Evolutionary conservation across 1,139 yeast species (phyloP).

Genomic region (Wickerhamiella pararugosa): DNA sequence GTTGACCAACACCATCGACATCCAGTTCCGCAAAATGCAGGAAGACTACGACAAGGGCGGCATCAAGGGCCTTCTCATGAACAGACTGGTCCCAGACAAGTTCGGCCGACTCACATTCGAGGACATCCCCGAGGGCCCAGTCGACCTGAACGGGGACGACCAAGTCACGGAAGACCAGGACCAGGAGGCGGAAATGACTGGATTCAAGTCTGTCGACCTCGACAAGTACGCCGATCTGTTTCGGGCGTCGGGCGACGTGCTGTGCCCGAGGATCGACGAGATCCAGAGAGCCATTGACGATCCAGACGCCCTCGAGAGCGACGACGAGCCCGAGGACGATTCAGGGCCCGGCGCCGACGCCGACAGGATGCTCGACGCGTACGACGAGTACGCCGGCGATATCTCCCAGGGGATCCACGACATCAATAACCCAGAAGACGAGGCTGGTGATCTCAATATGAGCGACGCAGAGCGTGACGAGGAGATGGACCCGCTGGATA

Average conservation of each 20-base stretch:
- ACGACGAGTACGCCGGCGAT: too few relatives aligned
- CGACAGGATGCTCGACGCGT: neutral
- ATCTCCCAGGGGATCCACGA: too few relatives aligned
- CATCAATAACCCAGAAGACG: too few relatives aligned
- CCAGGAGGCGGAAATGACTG: neutral
- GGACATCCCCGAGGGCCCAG: neutral
- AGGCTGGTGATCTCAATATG: too few relatives aligned
- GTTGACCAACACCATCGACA: slow-evolving; percentile 69
- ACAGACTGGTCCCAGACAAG: slow-evolving; percentile 45
- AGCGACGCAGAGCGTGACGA: too few relatives aligned
- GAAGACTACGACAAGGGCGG: slow-evolving; percentile 96
- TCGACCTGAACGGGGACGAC: slow-evolving; percentile 3
- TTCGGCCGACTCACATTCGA: slow-evolving; percentile 54
- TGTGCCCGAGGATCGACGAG: neutral
- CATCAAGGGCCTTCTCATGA: slow-evolving; percentile 66
- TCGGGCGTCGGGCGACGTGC: neutral
- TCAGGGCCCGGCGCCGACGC: neutral
- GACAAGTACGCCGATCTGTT: slow-evolving; percentile 7
- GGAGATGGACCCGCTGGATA: too few relatives aligned
- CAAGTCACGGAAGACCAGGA: neutral
- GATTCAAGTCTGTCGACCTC: neutral
- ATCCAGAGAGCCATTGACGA: too few relatives aligned
- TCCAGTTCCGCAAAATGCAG: slow-evolving; percentile 72
- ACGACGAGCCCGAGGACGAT: too few relatives aligned
- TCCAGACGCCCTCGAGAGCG: too few relatives aligned